Base-by-base conservation (phyloP, 805 yeast genomes). In the Saturnispora kantuleensis region DNA sequence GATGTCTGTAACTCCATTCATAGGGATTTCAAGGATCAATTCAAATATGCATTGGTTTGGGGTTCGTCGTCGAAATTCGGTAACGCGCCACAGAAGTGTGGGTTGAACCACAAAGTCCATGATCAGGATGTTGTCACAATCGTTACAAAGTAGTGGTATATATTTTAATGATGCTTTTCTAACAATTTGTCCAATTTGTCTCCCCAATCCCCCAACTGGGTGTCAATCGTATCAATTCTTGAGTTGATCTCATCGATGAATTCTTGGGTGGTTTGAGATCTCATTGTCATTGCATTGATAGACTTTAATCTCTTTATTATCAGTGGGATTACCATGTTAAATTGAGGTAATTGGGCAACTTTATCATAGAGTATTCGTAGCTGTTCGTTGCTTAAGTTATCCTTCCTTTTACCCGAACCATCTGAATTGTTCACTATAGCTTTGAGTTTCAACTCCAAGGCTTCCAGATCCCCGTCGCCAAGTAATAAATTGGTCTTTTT, bases 51-150 rank as follows among this genome's bases (percentile, higher is more conserved):
- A 0, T 65, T 88, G 56, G 96, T 90, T 5, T 90, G 97, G 97
- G 98, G 98, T 0, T 79, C 89, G 1, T 81, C 94, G 39, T 84
- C 97, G 6, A 93, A 93, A 61, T 61, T 60, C 35, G 66, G 66
- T 13, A 95, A 87, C 59, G 85, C 90, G 31, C 97, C 97, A 4
- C 98, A 90, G 59, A 90, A 90, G 59, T 90, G 97, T 70, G 97
- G 98, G 0, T 68, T 90, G 46, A 75, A 60, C 50, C 98, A 90
- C 60, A 68, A 69, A 32, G 81, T 93, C 11, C 78, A 84, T 53
- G 97, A 90, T 59, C 97, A 89, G 59, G 98, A 90, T 60, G 98
- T 90, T 13, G 90, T 93, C 17, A 81, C 93, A 41, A 77, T 90
- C 46, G 87, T 90, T 41, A 79, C 96, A 16, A 90, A 88, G 66